These are phyloP conservation scores for Tinospora cordifolia DNA, from an alignment of 164 flowering plant species.

Conservation along the genomic window DNA sequence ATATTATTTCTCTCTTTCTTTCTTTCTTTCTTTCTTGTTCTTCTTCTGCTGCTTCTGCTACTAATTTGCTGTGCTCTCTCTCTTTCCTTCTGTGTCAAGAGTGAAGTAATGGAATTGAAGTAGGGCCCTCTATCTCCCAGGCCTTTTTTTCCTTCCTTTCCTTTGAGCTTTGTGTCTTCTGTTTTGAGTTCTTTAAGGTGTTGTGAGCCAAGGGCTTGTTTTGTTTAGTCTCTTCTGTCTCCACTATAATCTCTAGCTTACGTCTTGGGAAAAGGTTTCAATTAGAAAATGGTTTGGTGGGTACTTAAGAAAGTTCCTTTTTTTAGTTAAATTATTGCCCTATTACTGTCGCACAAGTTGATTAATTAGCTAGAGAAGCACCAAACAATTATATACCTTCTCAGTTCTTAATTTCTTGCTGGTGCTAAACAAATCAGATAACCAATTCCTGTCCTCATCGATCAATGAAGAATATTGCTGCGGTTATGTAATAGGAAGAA, in stretches of 20 bases:
- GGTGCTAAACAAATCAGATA: no score
- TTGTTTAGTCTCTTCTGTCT: neutral
- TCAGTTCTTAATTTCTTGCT: no score
- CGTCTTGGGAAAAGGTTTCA: conserved; percentile 14
- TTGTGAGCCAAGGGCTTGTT: conserved; percentile 3
- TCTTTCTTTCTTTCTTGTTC: no score
- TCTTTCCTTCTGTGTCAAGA: neutral
- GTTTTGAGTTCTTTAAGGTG: conserved; percentile 5
- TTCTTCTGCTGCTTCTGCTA: no score
- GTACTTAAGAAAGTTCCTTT: conserved; percentile 17
- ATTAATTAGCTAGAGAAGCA: no score
- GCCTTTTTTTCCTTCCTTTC: no score
- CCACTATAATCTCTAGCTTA: conserved; percentile 7
- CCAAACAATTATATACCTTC: no score
- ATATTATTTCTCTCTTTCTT: no score
- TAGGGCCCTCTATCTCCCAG: neutral
- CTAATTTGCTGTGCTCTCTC: no score
- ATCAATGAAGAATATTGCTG: neutral
- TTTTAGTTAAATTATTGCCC: conserved; percentile 7
- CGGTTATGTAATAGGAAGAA: conserved; percentile 7
- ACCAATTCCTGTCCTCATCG: no score
- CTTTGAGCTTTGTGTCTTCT: conserved; percentile 12
- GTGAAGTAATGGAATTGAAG: neutral
- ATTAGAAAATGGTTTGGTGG: conserved; percentile 29
- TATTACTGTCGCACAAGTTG: no score